These are phyloP conservation scores for Trichoderma guizhouense DNA, from an alignment of 2,329 filamentous ascomycete genomes.

Conservation along the genomic window DNA sequence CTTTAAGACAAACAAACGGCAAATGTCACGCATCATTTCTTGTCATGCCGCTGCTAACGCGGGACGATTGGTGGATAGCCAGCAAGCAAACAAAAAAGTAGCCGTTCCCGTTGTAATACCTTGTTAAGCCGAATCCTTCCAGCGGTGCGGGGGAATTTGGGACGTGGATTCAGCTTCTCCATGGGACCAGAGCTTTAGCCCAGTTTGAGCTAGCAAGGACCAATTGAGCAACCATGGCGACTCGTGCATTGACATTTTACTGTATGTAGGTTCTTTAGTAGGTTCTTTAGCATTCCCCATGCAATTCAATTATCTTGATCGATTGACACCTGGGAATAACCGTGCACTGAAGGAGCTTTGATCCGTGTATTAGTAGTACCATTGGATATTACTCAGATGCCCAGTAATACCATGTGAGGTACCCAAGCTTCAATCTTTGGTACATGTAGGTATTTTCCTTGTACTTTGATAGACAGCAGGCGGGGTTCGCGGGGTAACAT, in stretches of 20 bases:
- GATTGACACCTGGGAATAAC: neutral
- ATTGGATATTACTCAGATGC: neutral
- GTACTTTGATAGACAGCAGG: neutral
- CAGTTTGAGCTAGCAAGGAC: neutral
- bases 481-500: neutral
- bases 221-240: neutral
- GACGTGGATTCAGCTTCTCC: neutral
- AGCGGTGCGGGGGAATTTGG: neutral
- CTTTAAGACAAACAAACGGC: neutral
- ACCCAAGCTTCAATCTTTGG: neutral
- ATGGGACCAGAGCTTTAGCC: neutral
- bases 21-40: neutral
- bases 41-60: neutral
- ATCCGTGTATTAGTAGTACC: neutral
- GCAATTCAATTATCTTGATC: neutral
- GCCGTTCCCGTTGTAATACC: neutral
- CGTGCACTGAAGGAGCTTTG: neutral
- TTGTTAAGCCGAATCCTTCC: neutral
- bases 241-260: neutral
- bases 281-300: neutral
- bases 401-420: no score
- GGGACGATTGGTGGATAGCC: neutral
- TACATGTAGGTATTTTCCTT: neutral
- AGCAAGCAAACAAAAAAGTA: neutral
- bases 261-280: neutral